Base-by-base conservation (phyloP, 257 asterid species). In the Linaria vulgaris region DNA sequence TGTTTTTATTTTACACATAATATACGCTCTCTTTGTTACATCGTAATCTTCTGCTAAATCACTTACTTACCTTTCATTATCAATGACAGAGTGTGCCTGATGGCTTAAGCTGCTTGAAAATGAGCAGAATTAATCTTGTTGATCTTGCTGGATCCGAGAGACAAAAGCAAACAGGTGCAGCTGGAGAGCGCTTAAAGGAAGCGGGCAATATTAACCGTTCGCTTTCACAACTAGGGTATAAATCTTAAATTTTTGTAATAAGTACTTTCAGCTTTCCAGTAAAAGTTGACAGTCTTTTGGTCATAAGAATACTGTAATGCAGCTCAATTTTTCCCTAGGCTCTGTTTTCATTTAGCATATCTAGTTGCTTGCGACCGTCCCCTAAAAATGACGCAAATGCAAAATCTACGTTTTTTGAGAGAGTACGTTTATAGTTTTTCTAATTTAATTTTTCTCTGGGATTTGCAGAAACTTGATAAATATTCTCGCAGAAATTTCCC, bases 131-230 rank as follows among this genome's bases (percentile, higher is more conserved):
- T 74, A 94, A 94, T 82, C 86, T 94, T 38, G 99, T 94, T 46
- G 99, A 94, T 76, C 99, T 94, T 74, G 99, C 97, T 78, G 99
- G 99, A 61, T 94, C 99, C 14, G 99, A 94, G 81, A 81, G 99
- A 61, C 99, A 90, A 72, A 94, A 94, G 77, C 96, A 87, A 64
- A 90, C 99, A 23, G 95, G 99, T 71, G 99, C 99, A 74, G 97
- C 90, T 74, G 99, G 99, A 79, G 97, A 87, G 38, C 94, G 99
- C 45, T 82, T 94, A 86, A 94, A 94, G 80, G 97, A 94, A 80
- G 99, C 97, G 49, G 96, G 99, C 76, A 94, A 90, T 69, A 94
- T 94, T 69, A 94, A 94, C 66, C 97, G 97, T 68, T 94, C 99
- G 1, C 96, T 90, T 65, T 94, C 97, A 12, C 97, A 94, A 79